A percentile compares a stretch with the other conserved stretches of the same genome.
These are phyloP conservation scores for Nepenthes gracilis DNA, from an alignment of 148 eudicot genomes.

Conservation along the genomic window DNA sequence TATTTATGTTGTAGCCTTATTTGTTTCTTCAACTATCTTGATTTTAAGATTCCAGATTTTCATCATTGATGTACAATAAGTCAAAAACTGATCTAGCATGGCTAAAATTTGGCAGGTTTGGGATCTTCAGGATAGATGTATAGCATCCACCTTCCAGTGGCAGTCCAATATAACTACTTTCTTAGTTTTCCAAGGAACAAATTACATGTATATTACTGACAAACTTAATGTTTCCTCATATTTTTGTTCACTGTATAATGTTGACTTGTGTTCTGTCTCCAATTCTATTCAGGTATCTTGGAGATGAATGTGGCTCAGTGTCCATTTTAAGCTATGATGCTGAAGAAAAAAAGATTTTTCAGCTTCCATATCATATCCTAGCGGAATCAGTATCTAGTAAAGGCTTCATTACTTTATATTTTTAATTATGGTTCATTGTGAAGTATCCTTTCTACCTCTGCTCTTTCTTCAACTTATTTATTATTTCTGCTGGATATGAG, in stretches of 20 bases:
- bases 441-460: background rate
- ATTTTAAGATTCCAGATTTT: background rate
- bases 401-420: conserved; percentile 8
- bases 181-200: conserved; percentile 58
- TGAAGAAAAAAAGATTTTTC: conserved; percentile 45
- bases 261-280: conserved; percentile 8
- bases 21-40: background rate
- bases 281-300: conserved; percentile 58
- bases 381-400: conserved; percentile 62
- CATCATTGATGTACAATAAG: conserved; percentile 5
- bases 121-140: conserved; percentile 73
- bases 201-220: conserved; percentile 47
- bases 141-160: conserved; percentile 67
- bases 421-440: background rate
- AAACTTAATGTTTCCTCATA: background rate
- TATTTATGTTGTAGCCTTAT: background rate
- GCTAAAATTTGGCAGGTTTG: conserved; percentile 55
- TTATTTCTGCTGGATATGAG: no score
- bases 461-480: background rate
- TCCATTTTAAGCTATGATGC: conserved; percentile 58
- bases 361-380: conserved; percentile 57
- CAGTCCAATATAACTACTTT: conserved; percentile 83
- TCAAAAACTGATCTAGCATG: background rate
- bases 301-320: conserved; percentile 72
- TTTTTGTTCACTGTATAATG: background rate